phyloP scores from a whole-genome alignment of 371 early-diverging fungal species.

The Syncephalastrum sp. region DNA sequence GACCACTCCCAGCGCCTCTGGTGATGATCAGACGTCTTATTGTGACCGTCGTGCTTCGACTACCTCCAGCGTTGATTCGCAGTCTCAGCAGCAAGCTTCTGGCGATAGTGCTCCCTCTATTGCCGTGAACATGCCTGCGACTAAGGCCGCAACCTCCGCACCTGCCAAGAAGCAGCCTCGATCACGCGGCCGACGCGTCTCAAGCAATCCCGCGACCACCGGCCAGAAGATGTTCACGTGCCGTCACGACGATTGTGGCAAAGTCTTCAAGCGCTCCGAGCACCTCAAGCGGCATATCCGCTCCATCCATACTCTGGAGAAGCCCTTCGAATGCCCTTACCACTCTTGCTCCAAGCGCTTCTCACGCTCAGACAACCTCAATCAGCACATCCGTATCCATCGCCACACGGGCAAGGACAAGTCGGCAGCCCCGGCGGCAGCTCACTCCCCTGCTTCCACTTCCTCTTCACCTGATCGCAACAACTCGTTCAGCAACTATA shows the following conservation, averaged over 20 bases:
- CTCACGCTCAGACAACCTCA: constrained; percentile 67
- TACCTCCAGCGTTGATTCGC: background rate
- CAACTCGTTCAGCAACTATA: constrained; percentile 29
- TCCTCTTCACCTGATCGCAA: constrained; percentile 1
- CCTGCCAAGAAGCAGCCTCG: constrained; percentile 24
- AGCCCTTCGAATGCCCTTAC: constrained; percentile 52
- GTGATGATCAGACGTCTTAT: background rate
- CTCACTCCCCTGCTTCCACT: background rate
- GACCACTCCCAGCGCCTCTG: background rate
- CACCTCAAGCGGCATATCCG: constrained; percentile 79
- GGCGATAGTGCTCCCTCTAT: too few species aligned
- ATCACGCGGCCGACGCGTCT: constrained; percentile 50
- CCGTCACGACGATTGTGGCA: constrained; percentile 59
- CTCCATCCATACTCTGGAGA: constrained; percentile 56
- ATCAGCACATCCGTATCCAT: constrained; percentile 60
- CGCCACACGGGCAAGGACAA: constrained; percentile 34
- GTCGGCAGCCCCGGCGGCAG: background rate
- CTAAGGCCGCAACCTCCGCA: background rate
- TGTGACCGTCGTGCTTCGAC: background rate
- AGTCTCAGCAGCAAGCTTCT: background rate
- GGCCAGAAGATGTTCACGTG: constrained; percentile 50
- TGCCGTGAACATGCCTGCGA: too few species aligned
- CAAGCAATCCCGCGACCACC: constrained; percentile 27
- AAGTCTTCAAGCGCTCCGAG: constrained; percentile 80
- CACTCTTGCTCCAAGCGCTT: constrained; percentile 63